Conservation (phyloP, 306 rosid species). For the Prunus mongolica region DNA sequence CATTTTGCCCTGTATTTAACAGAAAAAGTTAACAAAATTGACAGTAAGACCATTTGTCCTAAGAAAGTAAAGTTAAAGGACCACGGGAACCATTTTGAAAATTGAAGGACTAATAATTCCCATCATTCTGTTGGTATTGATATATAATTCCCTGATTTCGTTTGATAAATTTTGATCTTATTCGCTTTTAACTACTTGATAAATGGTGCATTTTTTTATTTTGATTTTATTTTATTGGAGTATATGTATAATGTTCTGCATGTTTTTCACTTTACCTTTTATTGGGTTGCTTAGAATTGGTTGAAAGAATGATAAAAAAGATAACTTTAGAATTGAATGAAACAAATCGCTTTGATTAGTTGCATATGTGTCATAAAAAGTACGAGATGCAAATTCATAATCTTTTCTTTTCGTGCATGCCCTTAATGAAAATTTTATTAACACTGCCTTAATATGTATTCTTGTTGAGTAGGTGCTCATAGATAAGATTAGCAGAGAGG, state of each 20-base stretch:
- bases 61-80: no score
- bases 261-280: neutral
- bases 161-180: neutral
- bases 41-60: no score
- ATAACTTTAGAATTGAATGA: neutral
- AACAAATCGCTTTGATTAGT: neutral
- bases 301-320: neutral
- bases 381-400: no score
- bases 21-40: no score
- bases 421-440: constrained; percentile 21
- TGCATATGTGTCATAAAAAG: neutral
- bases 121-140: neutral
- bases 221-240: neutral
- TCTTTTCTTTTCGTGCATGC: no score
- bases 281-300: constrained; percentile 7
- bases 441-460: constrained; percentile 6
- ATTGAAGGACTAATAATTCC: neutral
- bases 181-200: neutral
- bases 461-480: constrained; percentile 44
- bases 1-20: no score
- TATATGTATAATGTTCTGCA: neutral
- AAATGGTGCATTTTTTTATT: neutral
- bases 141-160: neutral
- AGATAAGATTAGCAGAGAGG: constrained; percentile 40
- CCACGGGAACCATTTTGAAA: no score